Percentiles rank a stretch among this genome's conserved stretches.
Evolutionary conservation across 2,329 filamentous ascomycete species (phyloP).

Genomic region (Diaporthe vaccinii): DNA sequence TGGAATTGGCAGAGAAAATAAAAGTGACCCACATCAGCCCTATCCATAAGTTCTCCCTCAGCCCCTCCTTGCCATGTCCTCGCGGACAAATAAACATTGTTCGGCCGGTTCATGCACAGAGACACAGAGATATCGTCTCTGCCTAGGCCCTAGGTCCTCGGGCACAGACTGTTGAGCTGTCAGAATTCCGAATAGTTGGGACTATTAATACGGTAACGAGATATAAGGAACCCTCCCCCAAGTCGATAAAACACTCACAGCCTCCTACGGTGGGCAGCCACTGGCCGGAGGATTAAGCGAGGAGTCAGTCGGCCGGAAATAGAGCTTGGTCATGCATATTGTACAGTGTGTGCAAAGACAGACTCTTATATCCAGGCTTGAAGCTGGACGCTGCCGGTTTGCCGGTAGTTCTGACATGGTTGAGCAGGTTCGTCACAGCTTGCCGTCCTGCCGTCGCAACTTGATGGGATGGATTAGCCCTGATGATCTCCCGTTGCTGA

Average conservation of each 20-base stretch:
- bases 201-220: conserved; percentile 8
- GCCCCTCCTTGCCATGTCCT: neutral
- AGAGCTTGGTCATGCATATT: neutral
- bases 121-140: neutral
- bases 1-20: neutral
- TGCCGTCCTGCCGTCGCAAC: neutral
- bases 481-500: neutral
- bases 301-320: neutral
- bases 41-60: neutral
- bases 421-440: neutral
- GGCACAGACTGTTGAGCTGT: neutral
- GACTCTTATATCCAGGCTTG: neutral
- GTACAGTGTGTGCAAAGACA: neutral
- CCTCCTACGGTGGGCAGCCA: neutral
- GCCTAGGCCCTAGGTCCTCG: neutral
- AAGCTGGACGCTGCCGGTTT: neutral
- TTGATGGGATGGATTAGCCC: neutral
- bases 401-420: neutral
- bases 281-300: neutral
- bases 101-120: neutral
- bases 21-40: neutral
- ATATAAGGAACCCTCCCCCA: neutral
- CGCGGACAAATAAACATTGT: neutral
- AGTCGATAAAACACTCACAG: conserved; percentile 22
- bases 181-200: neutral